phyloP scores from a whole-genome alignment of 2,329 filamentous ascomycete species.

The Daldinia sp. region DNA sequence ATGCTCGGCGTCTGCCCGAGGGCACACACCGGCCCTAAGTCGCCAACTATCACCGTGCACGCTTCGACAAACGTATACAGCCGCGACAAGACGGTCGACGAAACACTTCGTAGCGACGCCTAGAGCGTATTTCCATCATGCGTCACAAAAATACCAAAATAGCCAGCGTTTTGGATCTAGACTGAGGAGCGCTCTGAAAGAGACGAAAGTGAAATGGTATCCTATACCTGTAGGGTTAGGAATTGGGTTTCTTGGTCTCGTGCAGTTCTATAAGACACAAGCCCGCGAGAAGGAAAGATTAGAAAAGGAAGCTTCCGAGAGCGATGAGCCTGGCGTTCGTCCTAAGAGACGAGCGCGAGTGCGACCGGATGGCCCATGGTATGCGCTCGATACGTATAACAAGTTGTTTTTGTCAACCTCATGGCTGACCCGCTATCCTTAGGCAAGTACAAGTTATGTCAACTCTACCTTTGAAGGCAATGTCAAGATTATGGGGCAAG shows the following conservation, averaged over 20 bases:
- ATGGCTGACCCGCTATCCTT: conserved; percentile 23
- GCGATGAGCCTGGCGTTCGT: conserved; percentile 55
- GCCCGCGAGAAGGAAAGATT: conserved; percentile 66
- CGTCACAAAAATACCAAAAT: conserved; percentile 58
- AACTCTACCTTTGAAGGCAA: conserved; percentile 88
- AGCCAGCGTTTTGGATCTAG: conserved; percentile 63
- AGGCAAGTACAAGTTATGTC: conserved; percentile 94
- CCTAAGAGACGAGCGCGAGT: conserved; percentile 71
- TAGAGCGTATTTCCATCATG: conserved; percentile 56
- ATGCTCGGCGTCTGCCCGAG: conserved; percentile 38
- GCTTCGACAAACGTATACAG: conserved; percentile 40
- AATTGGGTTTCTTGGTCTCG: conserved; percentile 83
- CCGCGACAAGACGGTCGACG: conserved; percentile 39
- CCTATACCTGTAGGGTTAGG: conserved; percentile 89
- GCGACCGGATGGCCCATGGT: conserved; percentile 87
- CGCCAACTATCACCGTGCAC: conserved; percentile 36
- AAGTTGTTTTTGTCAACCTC: conserved; percentile 16
- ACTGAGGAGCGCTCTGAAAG: conserved; percentile 62
- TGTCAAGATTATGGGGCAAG: conserved; percentile 88
- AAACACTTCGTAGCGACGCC: conserved; percentile 47
- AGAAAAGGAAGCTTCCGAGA: conserved; percentile 58
- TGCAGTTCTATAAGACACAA: conserved; percentile 85
- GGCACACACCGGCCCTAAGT: conserved; percentile 34
- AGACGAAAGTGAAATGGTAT: conserved; percentile 81
- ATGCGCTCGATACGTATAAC: conserved; percentile 43